Evolutionary conservation across 805 yeast species (phyloP), one percentile per base, ranked within the genome.

Genomic region (Wickerhamomyces xylosicus): DNA sequence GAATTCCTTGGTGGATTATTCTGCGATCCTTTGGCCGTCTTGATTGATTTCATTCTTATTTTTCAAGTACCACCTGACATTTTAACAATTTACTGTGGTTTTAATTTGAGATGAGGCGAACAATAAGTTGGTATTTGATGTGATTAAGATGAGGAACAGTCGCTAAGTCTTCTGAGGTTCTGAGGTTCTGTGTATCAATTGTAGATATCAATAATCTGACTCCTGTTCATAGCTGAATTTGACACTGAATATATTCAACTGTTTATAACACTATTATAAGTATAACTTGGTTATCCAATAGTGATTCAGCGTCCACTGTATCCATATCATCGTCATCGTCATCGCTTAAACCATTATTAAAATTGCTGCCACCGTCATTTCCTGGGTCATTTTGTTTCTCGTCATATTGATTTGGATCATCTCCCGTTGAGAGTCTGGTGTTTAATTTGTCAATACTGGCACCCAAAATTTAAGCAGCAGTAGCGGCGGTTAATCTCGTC

Each of bases 381-480:
- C 10, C 10, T 21, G 25, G n/a, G n/a, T n/a, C n/a, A n/a, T n/a
- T n/a, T n/a, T n/a, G n/a, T n/a, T n/a, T n/a, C n/a, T n/a, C n/a
- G n/a, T n/a, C n/a, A n/a, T n/a, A n/a, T n/a, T n/a, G n/a, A n/a
- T n/a, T n/a, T n/a, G n/a, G n/a, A n/a, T 33, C 35, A 36, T 50
- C 46, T 37, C 48, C 48, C 42, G 35, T 3, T 48, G 51, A 18
- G 10, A 4, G 33, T 39, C 56, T 54, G 51, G 31, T 25, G 14
- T 25, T 52, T 15, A 62, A 43, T 39, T 59, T 60, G 22, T 68
- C 72, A n/a, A 66, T 48, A 2, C 74, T 64, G 4, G 70, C 66
- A 32, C 69, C 63, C 3, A 70, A 48, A 14, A 69, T 44, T 1
- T 72, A 63, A 5, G 72, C 66, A 13, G 72, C 66, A 4, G 70